These are phyloP conservation scores for Toxicodendron radicans DNA, from an alignment of 345 rosid genomes.

Conservation along the genomic window DNA sequence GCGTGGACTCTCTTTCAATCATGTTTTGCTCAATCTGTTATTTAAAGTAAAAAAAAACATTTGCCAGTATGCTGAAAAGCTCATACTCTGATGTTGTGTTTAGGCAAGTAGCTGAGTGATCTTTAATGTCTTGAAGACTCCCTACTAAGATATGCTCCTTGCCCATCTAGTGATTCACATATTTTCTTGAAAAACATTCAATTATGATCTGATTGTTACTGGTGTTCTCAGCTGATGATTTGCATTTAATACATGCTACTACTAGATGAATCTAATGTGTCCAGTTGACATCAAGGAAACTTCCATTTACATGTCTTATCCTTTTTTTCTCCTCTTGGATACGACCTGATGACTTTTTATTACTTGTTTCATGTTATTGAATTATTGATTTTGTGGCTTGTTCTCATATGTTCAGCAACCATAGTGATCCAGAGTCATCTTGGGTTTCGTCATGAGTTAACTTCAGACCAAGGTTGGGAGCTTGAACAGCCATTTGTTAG, in stretches of 20 bases:
- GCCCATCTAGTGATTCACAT: not conserved
- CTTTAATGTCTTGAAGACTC: not conserved
- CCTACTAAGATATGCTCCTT: not conserved
- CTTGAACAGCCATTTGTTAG: not conserved
- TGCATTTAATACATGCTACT: not conserved
- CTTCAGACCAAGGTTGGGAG: too few species aligned
- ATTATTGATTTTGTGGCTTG: not conserved
- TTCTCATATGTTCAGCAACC: not conserved
- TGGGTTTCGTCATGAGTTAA: too few species aligned
- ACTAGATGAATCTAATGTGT: not conserved
- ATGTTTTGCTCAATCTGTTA: not conserved
- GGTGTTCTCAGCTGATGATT: not conserved
- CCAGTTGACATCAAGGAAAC: not conserved
- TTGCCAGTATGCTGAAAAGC: not conserved
- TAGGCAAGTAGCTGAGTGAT: not conserved
- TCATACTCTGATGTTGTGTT: constrained; percentile 8
- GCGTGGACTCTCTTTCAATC: not conserved
- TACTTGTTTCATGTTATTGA: not conserved
- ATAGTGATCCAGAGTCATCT: not conserved
- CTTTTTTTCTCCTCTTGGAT: not conserved
- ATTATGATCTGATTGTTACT: not conserved
- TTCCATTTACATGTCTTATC: not conserved
- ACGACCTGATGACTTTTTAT: not conserved
- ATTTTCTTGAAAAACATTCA: not conserved
- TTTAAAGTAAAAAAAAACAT: too few species aligned